phyloP scores from a whole-genome alignment of 1,284 basidiomycete genomes.

The Ceratobasidium sp. region DNA sequence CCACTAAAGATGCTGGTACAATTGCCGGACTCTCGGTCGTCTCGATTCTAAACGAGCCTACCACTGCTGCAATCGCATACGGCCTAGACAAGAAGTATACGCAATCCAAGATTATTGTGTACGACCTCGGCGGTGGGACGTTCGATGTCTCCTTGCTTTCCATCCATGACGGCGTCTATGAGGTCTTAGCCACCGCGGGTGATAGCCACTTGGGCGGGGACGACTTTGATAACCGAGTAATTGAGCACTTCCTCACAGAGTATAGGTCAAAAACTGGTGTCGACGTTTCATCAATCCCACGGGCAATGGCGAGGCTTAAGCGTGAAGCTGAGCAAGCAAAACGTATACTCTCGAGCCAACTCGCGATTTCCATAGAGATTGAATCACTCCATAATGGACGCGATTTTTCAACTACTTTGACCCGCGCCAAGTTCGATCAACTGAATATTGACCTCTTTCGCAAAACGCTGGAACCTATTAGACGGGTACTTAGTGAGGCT shows the following conservation, averaged over 20 bases:
- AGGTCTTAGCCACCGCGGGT: slow-evolving; percentile 66
- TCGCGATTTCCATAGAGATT: slow-evolving; percentile 98
- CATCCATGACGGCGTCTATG: slow-evolving; percentile 67
- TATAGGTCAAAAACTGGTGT: slow-evolving; percentile 79
- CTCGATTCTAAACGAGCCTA: slow-evolving; percentile 71
- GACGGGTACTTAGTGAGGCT: slow-evolving; percentile 98
- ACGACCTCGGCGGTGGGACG: slow-evolving; percentile 95
- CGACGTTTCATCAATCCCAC: slow-evolving; percentile 94
- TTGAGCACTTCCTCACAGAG: slow-evolving; percentile 97
- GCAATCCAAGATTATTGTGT: slow-evolving; percentile 90
- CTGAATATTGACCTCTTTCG: slow-evolving; percentile 95
- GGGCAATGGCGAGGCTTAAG: slow-evolving; percentile 92
- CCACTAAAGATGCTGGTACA: slow-evolving; percentile 66
- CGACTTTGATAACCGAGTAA: slow-evolving; percentile 96
- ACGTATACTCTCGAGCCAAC: slow-evolving; percentile 95
- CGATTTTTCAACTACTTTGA: slow-evolving; percentile 95
- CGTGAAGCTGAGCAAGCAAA: slow-evolving; percentile 99
- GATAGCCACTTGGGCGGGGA: slow-evolving; percentile 75
- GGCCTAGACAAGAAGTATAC: no score
- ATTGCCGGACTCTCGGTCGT: slow-evolving; percentile 70
- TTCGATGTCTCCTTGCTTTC: slow-evolving; percentile 70
- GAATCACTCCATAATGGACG: no score
- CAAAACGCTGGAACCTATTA: slow-evolving; percentile 96
- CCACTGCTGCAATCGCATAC: slow-evolving; percentile 59
- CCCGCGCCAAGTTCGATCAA: slow-evolving; percentile 99